Conservation (phyloP, 2,329 filamentous ascomycete genomes). For the Fusarium subglutinans region DNA sequence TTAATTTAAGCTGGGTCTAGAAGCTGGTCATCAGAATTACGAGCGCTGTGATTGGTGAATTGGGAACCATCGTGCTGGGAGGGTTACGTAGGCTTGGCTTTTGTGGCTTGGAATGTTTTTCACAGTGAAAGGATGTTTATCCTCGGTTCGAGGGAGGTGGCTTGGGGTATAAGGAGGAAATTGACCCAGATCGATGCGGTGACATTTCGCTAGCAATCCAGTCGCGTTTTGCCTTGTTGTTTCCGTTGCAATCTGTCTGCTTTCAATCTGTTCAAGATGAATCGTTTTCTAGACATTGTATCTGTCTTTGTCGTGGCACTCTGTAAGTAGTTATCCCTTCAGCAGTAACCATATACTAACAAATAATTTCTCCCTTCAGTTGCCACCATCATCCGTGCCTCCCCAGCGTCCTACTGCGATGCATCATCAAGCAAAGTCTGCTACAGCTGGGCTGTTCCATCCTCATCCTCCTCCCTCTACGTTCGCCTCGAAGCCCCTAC, state of each 20-base stretch:
- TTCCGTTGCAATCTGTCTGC: neutral
- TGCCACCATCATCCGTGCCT: neutral
- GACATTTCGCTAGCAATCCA: neutral
- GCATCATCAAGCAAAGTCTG: neutral
- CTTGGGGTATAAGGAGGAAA: neutral
- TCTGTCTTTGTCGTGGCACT: neutral
- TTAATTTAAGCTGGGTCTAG: neutral
- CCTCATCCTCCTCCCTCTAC: neutral
- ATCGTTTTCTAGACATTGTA: neutral
- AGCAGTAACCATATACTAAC: neutral
- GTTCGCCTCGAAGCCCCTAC: neutral
- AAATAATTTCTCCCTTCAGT: neutral
- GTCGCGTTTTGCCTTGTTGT: neutral
- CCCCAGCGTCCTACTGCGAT: neutral
- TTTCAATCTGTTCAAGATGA: neutral
- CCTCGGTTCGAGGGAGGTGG: too few relatives aligned
- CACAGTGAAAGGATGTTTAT: neutral
- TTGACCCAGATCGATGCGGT: neutral
- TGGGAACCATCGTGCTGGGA: neutral
- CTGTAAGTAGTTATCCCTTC: neutral
- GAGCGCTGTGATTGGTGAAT: neutral
- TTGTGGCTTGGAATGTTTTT: neutral
- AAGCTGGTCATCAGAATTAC: neutral
- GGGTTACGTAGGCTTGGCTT: neutral
- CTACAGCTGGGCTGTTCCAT: constrained; percentile 1